Evolutionary conservation across 805 yeast genomes (phyloP), one percentile per base, ranked within the genome.

Genomic region (Yarrowia deformans): DNA sequence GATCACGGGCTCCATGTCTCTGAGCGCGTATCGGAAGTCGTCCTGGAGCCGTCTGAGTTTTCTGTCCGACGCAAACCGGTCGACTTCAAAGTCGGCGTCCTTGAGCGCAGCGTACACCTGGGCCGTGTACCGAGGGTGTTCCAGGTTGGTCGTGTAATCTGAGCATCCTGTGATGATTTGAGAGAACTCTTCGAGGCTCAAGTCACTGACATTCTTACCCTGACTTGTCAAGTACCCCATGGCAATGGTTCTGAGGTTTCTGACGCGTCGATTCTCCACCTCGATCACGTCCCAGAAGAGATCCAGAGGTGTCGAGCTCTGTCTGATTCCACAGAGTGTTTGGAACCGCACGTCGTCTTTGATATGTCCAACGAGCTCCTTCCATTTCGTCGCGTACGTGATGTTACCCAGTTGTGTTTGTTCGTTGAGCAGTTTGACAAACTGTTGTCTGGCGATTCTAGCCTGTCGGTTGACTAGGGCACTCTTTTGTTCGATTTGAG

Each of bases 281-380:
- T 89, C 93, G 3, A 89, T 82, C 0, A 84, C 74, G 76, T 93
- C 97, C 85, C 91, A 84, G 76, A 89, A 92, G 49, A 90, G 77
- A 71, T 92, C 97, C 50, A 88, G 74, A 0, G 97, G 89, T 0
- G 87, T 83, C 0, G 97, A 91, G 19, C 52, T 40, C 0, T 97
- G 97, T 55, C 84, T 81, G 68, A 93, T 83, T 0, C 96, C 97
- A 69, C 92, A 82, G 45, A 92, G 71, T 29, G 83, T 85, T 16
- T 84, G 73, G 74, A 89, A 92, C 16, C 85, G 79, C 56, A 80
- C 81, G 70, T 88, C 89, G 40, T 84, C 83, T 70, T 85, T 85
- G 0, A 91, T 73, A 6, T 74, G 70, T 0, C 83, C 79, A 50
- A 85, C 81, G 1, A 90, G 74, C 32, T 88, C 88, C 60, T 77